phyloP scores from a whole-genome alignment of 495 filamentous ascomycete genomes.

The Tuber calosporum region DNA sequence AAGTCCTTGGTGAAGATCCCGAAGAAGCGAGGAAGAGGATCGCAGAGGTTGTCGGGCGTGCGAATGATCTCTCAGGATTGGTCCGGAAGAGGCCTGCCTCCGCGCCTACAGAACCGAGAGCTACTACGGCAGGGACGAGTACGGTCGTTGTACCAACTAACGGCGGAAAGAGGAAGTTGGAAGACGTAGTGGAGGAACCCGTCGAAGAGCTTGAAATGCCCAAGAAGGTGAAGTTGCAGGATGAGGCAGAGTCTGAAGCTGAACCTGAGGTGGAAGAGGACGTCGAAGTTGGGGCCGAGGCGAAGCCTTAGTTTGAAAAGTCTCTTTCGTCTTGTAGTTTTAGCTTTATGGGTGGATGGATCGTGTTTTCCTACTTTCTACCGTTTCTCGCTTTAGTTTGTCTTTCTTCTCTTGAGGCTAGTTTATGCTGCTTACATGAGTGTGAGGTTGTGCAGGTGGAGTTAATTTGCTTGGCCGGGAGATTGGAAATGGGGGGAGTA shows the following conservation, averaged over 20 bases:
- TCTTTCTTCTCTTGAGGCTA: background rate
- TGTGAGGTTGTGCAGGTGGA: background rate
- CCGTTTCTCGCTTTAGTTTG: background rate
- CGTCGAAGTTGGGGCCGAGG: background rate
- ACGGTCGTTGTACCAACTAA: conserved; percentile 13
- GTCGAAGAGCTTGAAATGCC: conserved; percentile 42
- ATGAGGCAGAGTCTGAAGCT: background rate
- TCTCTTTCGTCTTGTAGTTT: background rate
- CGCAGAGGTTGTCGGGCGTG: conserved; percentile 68
- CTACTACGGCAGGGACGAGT: conserved; percentile 8
- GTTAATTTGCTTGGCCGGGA: background rate
- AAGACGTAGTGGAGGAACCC: conserved; percentile 43
- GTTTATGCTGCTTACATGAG: background rate
- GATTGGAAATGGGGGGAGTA: background rate
- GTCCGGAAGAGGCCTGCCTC: conserved; percentile 60
- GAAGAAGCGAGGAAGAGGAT: conserved; percentile 58
- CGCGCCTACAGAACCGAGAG: conserved; percentile 32
- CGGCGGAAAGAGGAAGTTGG: conserved; percentile 41
- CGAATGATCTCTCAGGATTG: conserved; percentile 79
- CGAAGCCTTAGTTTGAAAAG: background rate
- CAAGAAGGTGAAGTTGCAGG: conserved; percentile 43
- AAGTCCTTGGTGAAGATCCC: conserved; percentile 61
- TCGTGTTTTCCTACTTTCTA: background rate
- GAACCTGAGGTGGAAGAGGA: background rate
- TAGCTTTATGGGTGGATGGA: background rate